Conservation (phyloP, 2,329 filamentous ascomycete genomes). For the Ploettnerulaceae sp. region DNA sequence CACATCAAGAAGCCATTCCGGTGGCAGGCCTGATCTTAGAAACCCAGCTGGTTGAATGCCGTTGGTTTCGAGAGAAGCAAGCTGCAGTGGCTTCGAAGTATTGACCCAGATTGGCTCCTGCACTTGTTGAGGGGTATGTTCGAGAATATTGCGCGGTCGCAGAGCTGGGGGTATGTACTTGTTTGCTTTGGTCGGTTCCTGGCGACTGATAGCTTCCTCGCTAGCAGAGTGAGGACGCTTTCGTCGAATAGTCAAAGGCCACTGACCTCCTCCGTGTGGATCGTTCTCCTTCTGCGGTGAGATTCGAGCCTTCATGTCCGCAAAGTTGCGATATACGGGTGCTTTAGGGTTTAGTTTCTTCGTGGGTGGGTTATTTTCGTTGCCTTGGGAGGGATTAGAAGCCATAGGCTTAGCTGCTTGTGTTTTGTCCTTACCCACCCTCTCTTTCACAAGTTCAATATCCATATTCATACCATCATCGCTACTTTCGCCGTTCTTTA, state of each 20-base stretch:
- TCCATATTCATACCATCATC: slow-evolving; percentile 12
- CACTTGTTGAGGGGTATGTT: neutral
- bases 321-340: slow-evolving; percentile 13
- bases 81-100: neutral
- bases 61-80: neutral
- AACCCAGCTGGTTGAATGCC: neutral
- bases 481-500: slow-evolving; percentile 18
- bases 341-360: slow-evolving; percentile 24
- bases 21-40: neutral
- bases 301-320: neutral
- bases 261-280: neutral
- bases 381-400: neutral
- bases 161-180: slow-evolving; percentile 14
- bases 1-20: neutral
- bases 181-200: neutral
- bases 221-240: slow-evolving; percentile 1
- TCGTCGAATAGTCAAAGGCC: slow-evolving; percentile 6
- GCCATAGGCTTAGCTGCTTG: neutral
- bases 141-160: neutral
- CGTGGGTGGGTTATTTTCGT: neutral
- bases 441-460: too few species aligned
- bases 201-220: neutral
- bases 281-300: slow-evolving; percentile 4
- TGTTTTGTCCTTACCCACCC: too few species aligned
- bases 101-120: slow-evolving; percentile 15